These are phyloP conservation scores for Calonectria hawksworthii DNA, from an alignment of 2,329 filamentous ascomycete species.

Conservation along the genomic window DNA sequence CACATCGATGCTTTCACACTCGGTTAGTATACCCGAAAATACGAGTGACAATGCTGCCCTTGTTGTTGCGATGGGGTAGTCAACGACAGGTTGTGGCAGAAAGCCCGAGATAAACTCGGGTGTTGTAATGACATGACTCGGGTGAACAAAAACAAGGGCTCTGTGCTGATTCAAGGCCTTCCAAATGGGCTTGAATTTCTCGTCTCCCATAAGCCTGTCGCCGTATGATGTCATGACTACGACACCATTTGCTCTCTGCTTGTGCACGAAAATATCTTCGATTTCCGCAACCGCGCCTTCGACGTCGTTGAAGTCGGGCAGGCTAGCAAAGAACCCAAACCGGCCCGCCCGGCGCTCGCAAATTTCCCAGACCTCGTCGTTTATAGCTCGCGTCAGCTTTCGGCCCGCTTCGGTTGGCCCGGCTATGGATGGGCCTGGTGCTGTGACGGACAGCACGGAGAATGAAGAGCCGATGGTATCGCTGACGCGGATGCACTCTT, in stretches of 20 bases:
- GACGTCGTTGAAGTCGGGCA: background rate
- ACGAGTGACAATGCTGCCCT: background rate
- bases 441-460: background rate
- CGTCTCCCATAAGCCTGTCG: background rate
- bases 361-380: background rate
- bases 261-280: background rate
- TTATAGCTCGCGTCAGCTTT: background rate
- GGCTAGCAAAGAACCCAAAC: background rate
- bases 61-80: background rate
- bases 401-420: background rate
- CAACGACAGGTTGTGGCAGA: background rate
- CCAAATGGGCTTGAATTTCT: background rate
- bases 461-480: background rate
- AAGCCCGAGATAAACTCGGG: background rate
- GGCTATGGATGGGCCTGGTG: background rate
- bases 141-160: background rate
- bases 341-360: background rate
- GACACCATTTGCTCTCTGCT: background rate
- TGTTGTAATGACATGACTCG: background rate
- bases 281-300: background rate
- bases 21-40: background rate
- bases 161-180: background rate
- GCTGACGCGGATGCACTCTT: background rate
- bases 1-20: background rate
- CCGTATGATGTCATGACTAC: background rate